Evolutionary conservation across 768 basidiomycete species (phyloP).

Genomic region (Coprinellus micaceus): DNA sequence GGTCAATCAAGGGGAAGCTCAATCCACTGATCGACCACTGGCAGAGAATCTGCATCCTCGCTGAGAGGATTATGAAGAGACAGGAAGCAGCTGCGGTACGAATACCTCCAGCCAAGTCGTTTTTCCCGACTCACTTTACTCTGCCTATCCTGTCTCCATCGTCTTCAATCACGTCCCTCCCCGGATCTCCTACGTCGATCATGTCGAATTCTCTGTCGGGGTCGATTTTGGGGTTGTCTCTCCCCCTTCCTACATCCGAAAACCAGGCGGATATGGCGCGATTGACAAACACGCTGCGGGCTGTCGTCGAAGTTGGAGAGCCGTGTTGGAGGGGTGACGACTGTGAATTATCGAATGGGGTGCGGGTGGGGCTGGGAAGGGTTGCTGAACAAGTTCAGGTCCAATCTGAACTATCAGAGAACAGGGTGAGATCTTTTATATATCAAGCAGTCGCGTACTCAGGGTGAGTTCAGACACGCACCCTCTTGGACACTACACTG

Average conservation of each 20-base stretch:
- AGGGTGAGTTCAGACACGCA: constrained; percentile 48
- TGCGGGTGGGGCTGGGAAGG: constrained; percentile 65
- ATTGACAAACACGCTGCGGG: constrained; percentile 76
- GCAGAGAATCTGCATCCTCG: constrained; percentile 83
- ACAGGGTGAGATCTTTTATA: constrained; percentile 48
- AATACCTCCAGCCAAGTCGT: constrained; percentile 56
- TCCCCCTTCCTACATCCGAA: constrained; percentile 15
- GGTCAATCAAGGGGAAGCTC: constrained; percentile 74
- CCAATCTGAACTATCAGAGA: constrained; percentile 71
- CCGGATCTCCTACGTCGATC: constrained; percentile 28
- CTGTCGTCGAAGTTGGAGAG: constrained; percentile 73
- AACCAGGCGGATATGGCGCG: constrained; percentile 80
- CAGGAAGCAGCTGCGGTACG: constrained; percentile 92
- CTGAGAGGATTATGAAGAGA: constrained; percentile 86
- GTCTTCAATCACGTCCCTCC: constrained; percentile 31
- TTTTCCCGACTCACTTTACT: constrained; percentile 67
- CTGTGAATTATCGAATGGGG: constrained; percentile 77
- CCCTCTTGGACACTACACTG: constrained; percentile 62
- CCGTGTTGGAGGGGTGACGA: constrained; percentile 82
- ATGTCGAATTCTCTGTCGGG: constrained; percentile 30
- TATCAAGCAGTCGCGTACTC: neutral
- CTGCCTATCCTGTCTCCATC: constrained; percentile 47
- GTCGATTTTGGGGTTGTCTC: constrained; percentile 27
- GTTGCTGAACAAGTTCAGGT: constrained; percentile 65
- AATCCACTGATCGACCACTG: constrained; percentile 80